Conservation (phyloP, 2,329 filamentous ascomycete species). For the Aspergillus sp. region DNA sequence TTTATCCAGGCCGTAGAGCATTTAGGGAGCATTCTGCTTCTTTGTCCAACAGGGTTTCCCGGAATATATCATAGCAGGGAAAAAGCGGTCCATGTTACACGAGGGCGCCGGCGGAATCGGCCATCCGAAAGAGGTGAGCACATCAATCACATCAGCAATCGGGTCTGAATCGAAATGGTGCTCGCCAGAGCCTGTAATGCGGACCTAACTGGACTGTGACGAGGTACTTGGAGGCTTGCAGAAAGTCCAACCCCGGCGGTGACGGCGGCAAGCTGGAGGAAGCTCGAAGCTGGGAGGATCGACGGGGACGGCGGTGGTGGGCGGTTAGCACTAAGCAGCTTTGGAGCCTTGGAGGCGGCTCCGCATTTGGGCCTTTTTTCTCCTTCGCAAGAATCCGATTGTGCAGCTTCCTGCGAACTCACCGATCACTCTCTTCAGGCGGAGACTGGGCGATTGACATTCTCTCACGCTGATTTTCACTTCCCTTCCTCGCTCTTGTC, state of each 20-base stretch:
- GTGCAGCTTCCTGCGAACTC: constrained; percentile 6
- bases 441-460: constrained; percentile 3
- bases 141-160: constrained; percentile 20
- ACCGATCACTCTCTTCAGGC: not conserved
- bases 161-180: constrained; percentile 2
- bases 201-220: constrained; percentile 9
- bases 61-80: constrained; percentile 36
- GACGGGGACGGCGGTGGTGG: not conserved
- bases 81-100: constrained; percentile 33
- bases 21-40: constrained; percentile 1
- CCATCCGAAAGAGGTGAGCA: constrained; percentile 28
- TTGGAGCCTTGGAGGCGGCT: constrained; percentile 14
- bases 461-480: not conserved
- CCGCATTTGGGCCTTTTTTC: constrained; percentile 17
- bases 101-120: constrained; percentile 27
- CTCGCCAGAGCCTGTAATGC: constrained; percentile 14
- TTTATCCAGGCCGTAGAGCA: not conserved
- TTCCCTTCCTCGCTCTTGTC: constrained; percentile 6
- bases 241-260: constrained; percentile 2
- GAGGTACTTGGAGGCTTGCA: constrained; percentile 15
- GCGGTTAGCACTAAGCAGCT: not conserved
- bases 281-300: constrained; percentile 3
- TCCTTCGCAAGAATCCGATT: constrained; percentile 3
- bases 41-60: constrained; percentile 33
- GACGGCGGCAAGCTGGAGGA: not conserved